Conservation (phyloP, 768 basidiomycete species). For the Rhizopogon roseolus region DNA sequence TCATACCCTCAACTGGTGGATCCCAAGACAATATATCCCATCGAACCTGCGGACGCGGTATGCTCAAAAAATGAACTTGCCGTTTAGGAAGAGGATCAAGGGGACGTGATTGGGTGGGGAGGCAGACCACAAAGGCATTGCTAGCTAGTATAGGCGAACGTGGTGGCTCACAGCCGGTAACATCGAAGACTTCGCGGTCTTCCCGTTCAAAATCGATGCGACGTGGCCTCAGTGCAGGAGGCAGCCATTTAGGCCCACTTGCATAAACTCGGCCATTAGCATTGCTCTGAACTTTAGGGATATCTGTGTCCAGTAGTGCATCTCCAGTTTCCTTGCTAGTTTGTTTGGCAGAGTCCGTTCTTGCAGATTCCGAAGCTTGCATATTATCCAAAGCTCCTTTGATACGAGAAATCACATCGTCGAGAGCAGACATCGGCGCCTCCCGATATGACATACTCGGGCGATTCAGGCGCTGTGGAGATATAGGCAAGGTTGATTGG, state of each 20-base stretch:
- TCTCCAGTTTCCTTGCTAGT: slow-evolving; percentile 13
- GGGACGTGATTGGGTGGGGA: slow-evolving; percentile 41
- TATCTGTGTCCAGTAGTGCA: slow-evolving; percentile 9
- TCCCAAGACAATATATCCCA: slow-evolving; percentile 69
- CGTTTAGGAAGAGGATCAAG: slow-evolving; percentile 43
- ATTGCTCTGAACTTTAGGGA: slow-evolving; percentile 10
- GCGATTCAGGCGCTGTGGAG: slow-evolving; percentile 17
- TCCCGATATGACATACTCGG: slow-evolving; percentile 33
- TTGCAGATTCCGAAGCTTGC: slow-evolving; percentile 32
- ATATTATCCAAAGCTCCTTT: slow-evolving; percentile 73
- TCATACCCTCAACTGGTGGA: slow-evolving; percentile 67
- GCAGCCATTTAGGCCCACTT: slow-evolving; percentile 43
- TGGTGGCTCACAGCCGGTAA: slow-evolving; percentile 46
- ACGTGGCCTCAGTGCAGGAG: slow-evolving; percentile 45
- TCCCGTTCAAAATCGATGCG: slow-evolving; percentile 27
- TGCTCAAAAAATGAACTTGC: slow-evolving; percentile 42
- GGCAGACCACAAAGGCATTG: slow-evolving; percentile 35
- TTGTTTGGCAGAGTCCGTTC: slow-evolving; percentile 25
- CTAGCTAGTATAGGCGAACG: slow-evolving; percentile 38
- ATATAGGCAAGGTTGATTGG: slow-evolving; percentile 11
- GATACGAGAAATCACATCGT: slow-evolving; percentile 83
- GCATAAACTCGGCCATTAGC: slow-evolving; percentile 6
- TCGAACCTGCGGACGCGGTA: slow-evolving; percentile 34
- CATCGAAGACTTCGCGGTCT: slow-evolving; percentile 38
- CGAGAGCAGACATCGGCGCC: slow-evolving; percentile 65